Conservation (phyloP, 83 land plant genomes). For the Picea abies region DNA sequence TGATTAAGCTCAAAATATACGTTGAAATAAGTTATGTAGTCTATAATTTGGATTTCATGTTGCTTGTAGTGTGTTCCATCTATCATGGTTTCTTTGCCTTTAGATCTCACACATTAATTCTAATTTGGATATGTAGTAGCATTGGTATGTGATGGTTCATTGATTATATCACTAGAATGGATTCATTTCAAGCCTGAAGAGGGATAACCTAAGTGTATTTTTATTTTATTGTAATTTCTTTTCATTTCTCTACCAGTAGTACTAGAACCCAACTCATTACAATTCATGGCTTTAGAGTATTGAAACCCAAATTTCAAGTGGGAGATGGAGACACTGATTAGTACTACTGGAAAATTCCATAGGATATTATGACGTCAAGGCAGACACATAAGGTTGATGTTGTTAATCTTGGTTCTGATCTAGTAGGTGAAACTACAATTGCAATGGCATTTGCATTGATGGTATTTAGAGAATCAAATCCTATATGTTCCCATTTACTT, state of each 20-base stretch:
- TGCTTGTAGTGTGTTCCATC: background rate
- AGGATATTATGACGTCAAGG: slow-evolving; percentile 86
- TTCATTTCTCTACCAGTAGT: background rate
- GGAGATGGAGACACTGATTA: slow-evolving; percentile 87
- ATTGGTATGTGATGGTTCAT: background rate
- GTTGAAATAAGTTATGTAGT: too few relatives aligned
- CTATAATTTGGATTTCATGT: background rate
- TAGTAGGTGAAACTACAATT: slow-evolving; percentile 86
- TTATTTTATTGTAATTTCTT: too few relatives aligned
- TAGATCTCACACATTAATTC: background rate
- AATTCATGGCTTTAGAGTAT: background rate
- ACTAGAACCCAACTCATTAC: background rate
- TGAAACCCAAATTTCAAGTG: slow-evolving; percentile 39
- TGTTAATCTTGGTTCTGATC: slow-evolving; percentile 71
- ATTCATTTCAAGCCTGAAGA: background rate
- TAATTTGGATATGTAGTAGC: background rate
- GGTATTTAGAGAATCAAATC: slow-evolving; percentile 52
- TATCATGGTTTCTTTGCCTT: too few relatives aligned
- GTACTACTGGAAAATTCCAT: slow-evolving; percentile 81
- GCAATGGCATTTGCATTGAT: slow-evolving; percentile 91
- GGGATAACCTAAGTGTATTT: too few relatives aligned
- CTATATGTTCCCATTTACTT: slow-evolving; percentile 60
- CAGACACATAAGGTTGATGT: slow-evolving; percentile 63
- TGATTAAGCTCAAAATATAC: too few relatives aligned
- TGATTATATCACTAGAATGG: background rate